These are phyloP conservation scores for Backusella circina DNA, from an alignment of 192 early-diverging fungal genomes.

Conservation along the genomic window DNA sequence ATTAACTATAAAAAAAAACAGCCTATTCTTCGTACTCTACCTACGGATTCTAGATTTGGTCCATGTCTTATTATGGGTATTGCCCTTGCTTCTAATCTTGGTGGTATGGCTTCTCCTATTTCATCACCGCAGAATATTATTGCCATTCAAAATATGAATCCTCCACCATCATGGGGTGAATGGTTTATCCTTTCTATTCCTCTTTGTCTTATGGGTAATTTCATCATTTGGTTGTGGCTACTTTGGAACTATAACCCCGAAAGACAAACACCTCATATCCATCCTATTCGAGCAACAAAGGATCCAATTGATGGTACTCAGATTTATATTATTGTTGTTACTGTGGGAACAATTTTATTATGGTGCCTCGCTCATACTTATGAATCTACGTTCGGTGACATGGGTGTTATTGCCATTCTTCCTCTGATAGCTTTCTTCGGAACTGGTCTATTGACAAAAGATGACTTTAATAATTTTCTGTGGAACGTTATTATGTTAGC, in stretches of 20 bases:
- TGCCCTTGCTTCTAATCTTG: constrained; percentile 92
- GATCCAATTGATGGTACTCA: constrained; percentile 58
- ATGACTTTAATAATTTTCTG: constrained; percentile 94
- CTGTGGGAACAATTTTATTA: constrained; percentile 70
- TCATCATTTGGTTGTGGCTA: constrained; percentile 79
- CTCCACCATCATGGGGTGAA: constrained; percentile 84
- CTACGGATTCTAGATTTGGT: constrained; percentile 74
- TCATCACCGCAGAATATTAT: constrained; percentile 96
- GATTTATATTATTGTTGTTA: constrained; percentile 73
- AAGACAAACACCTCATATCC: constrained; percentile 50
- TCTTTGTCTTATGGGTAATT: constrained; percentile 73
- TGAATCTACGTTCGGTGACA: constrained; percentile 81
- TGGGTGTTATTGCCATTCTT: constrained; percentile 91
- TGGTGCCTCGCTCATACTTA: constrained; percentile 86
- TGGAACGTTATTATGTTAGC: constrained; percentile 90
- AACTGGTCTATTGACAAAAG: constrained; percentile 88
- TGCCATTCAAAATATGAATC: constrained; percentile 89
- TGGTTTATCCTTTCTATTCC: constrained; percentile 91
- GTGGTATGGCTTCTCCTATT: constrained; percentile 97
- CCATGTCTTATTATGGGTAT: constrained; percentile 91
- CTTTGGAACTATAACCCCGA: constrained; percentile 74
- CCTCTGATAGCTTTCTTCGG: constrained; percentile 91
- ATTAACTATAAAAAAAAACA: constrained; percentile 16
- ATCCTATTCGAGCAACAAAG: constrained; percentile 53
- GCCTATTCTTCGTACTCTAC: constrained; percentile 90